Evolutionary conservation across 441 rosid species (phyloP).

Genomic region (Corymbia citriodora): DNA sequence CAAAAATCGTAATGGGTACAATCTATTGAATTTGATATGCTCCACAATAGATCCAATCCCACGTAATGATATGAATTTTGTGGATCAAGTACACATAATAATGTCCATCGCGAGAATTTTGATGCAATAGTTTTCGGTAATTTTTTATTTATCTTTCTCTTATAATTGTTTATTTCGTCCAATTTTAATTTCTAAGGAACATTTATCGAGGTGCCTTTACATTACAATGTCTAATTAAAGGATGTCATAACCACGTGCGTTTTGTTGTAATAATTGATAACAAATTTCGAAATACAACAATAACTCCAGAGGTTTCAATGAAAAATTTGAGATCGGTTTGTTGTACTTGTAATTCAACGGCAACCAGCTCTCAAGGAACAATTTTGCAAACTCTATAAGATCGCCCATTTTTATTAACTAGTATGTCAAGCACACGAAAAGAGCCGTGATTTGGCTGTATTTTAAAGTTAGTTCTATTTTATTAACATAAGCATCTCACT

Average conservation of each 20-base stretch:
- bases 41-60: background rate
- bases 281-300: background rate
- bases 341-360: background rate
- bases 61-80: background rate
- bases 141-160: background rate
- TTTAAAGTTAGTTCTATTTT: too few relatives aligned
- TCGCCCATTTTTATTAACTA: background rate
- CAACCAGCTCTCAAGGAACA: background rate
- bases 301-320: background rate
- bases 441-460: background rate
- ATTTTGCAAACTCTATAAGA: background rate
- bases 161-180: background rate
- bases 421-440: background rate
- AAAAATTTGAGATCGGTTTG: background rate
- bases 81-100: background rate
- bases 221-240: background rate
- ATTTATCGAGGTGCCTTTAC: too few relatives aligned
- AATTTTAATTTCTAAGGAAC: background rate
- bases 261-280: background rate
- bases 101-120: background rate
- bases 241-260: background rate
- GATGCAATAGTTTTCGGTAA: background rate
- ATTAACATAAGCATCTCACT: background rate
- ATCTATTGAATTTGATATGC: background rate
- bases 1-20: fast-evolving